Evolutionary conservation across 1,284 basidiomycete species (phyloP).

Genomic region (Crucibulum cyathiforme): DNA sequence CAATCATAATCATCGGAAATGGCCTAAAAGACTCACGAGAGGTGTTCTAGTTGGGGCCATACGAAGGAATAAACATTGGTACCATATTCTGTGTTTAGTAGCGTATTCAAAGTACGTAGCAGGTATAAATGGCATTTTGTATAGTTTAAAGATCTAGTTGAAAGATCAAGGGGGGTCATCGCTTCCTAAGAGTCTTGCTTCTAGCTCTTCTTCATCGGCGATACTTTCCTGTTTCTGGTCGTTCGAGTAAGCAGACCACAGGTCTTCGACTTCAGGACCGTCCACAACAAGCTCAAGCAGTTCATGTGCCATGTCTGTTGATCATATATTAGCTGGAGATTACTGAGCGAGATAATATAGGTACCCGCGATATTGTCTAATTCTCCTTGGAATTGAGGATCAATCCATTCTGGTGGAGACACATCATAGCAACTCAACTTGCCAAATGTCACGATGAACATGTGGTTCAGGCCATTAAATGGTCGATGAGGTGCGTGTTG

Average conservation of each 20-base stretch:
- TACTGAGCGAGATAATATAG: constrained; percentile 17
- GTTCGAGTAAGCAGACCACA: constrained; percentile 72
- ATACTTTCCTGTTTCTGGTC: constrained; percentile 50
- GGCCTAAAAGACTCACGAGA: not conserved
- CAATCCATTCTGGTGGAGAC: constrained; percentile 63
- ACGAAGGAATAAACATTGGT: constrained; percentile 59
- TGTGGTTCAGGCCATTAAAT: constrained; percentile 75
- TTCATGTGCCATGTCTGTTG: constrained; percentile 67
- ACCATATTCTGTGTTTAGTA: constrained; percentile 51
- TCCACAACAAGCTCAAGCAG: constrained; percentile 76
- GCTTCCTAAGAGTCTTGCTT: constrained; percentile 44
- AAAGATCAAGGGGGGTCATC: not conserved
- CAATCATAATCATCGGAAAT: not conserved
- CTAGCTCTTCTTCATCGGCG: constrained; percentile 57
- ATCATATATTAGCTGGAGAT: not conserved
- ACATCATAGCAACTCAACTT: constrained; percentile 71
- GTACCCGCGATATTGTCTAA: constrained; percentile 61
- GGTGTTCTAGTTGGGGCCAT: constrained; percentile 50
- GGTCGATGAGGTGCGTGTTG: constrained; percentile 53
- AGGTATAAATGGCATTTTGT: too few relatives aligned
- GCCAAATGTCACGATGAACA: constrained; percentile 79
- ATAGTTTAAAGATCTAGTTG: too few relatives aligned
- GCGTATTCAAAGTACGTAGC: too few relatives aligned
- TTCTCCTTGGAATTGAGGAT: constrained; percentile 46
- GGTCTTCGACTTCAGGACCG: constrained; percentile 74